Evolutionary conservation across 345 rosid genomes (phyloP), one percentile per base, ranked within the genome.

Genomic region (Bretschneidera sinensis): DNA sequence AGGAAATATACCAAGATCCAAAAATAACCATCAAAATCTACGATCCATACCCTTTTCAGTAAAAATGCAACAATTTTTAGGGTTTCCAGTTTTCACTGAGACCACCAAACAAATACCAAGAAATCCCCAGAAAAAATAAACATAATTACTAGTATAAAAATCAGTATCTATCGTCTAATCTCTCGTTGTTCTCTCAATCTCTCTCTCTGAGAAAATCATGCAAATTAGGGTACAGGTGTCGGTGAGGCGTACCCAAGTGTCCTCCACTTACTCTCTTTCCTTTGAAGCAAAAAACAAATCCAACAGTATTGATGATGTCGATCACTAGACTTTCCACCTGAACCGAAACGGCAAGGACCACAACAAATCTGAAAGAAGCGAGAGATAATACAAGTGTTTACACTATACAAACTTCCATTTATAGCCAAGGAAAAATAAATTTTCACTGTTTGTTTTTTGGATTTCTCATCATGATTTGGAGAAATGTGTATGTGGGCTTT

Each of bases 221-320:
- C 81, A 78, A 39, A 24, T n/a, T n/a, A 71, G 58, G 54, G 68
- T 65, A 83, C 85, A 76, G 77, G 77, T 80, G 83, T 76, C 81
- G 78, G 81, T 67, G 70, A 65, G 69, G 61, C 35, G 64, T 57
- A 63, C 58, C 66, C 66, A 48, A n/a, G n/a, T n/a, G n/a, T 22
- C 28, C 33, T 61, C 60, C 71, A 65, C 64, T 60, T 45, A n/a
- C 34, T 48, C 54, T 51, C 28, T 69, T 23, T 43, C 65, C 45
- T 39, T 13, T 39, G 45, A 9, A 39, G 35, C 4, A 31, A 4
- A 31, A 39, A 39, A 39, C 45, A 39, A 39, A 39, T 39, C 45
- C 15, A 39, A 39, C 45, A 39, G 45, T 39, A 11, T 5, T 39
- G 45, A 4, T 8, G 4, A 14, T 1, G 16, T 1, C 45, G 45